These are phyloP conservation scores for Neonectria faginata DNA, from an alignment of 2,329 filamentous ascomycete genomes.

Conservation along the genomic window DNA sequence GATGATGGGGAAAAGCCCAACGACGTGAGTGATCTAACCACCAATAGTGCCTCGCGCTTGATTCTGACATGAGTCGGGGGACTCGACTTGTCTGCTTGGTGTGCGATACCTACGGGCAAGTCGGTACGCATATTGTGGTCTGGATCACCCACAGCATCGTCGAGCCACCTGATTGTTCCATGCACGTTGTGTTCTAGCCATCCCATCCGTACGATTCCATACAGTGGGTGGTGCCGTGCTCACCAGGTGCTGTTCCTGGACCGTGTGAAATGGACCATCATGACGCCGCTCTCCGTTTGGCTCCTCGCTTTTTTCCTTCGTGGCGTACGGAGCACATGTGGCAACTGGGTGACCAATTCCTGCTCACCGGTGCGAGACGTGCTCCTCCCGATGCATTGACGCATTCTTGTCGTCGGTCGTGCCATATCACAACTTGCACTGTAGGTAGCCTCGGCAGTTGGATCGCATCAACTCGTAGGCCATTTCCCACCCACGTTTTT, in stretches of 20 bases:
- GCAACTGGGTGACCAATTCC: background rate
- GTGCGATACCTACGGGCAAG: background rate
- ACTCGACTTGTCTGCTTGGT: background rate
- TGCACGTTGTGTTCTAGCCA: constrained; percentile 10
- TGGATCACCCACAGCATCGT: constrained; percentile 12
- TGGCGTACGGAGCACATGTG: background rate
- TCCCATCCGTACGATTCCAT: background rate
- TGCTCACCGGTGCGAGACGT: background rate
- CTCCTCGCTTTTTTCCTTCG: background rate
- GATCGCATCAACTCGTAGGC: constrained; percentile 3
- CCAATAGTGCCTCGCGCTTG: constrained; percentile 1
- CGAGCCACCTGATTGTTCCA: constrained; percentile 23
- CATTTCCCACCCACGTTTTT: constrained; percentile 9
- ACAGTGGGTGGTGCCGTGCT: background rate
- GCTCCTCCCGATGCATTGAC: background rate
- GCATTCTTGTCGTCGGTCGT: constrained; percentile 3
- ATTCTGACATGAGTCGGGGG: constrained; percentile 5
- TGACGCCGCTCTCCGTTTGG: background rate
- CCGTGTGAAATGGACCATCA: background rate
- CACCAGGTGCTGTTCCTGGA: background rate
- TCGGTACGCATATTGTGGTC: background rate
- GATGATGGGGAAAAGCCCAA: constrained; percentile 16
- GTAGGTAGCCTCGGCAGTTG: constrained; percentile 24
- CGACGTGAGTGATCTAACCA: constrained; percentile 9
- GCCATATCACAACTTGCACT: background rate